A percentile compares a stretch with the other conserved stretches of the same genome.
Conservation (phyloP, 345 rosid species). For the Camelina sativa region DNA sequence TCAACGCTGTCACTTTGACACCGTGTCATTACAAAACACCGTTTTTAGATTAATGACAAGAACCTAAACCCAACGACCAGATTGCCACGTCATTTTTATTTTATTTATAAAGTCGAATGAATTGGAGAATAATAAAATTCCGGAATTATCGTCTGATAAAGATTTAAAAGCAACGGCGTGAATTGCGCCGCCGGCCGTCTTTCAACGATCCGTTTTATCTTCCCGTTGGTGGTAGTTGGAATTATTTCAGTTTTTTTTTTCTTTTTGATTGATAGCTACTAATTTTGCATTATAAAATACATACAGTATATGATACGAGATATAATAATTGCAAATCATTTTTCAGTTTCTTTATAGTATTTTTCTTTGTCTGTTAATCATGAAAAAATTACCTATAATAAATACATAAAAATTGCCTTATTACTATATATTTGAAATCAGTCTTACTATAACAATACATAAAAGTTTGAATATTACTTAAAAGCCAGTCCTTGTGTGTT, state of each 20-base stretch:
- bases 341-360: too few species aligned
- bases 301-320: neutral
- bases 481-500: too few species aligned
- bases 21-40: neutral
- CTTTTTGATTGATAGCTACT: too few species aligned
- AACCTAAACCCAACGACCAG: neutral
- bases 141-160: neutral
- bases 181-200: constrained; percentile 42
- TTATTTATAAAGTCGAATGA: neutral
- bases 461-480: too few species aligned
- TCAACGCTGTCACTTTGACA: constrained; percentile 25
- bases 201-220: constrained; percentile 13
- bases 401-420: too few species aligned
- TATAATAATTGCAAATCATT: too few species aligned
- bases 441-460: too few species aligned
- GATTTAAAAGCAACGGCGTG: constrained; percentile 22
- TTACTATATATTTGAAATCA: too few species aligned
- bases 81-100: constrained; percentile 23
- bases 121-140: neutral
- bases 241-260: too few species aligned
- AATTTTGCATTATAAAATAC: too few species aligned
- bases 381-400: too few species aligned
- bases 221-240: constrained; percentile 35
- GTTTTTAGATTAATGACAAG: constrained; percentile 11
- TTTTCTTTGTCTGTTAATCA: too few species aligned